Conservation (phyloP, 1,284 basidiomycete genomes). For the Apiotrichum akiyoshidainum region DNA sequence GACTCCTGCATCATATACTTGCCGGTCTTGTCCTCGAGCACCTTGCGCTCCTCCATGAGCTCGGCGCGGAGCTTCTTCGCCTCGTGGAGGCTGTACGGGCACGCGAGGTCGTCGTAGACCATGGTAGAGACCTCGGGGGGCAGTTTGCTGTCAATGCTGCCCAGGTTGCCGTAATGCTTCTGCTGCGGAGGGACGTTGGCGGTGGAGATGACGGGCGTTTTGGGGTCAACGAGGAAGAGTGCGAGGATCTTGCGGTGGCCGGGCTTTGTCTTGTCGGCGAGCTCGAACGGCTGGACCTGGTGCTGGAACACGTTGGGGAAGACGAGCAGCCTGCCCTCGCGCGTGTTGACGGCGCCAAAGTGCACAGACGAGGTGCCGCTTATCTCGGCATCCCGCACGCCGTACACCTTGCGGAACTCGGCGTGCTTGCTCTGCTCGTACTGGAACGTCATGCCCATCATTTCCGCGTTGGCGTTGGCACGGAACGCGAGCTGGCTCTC, state of each 20-base stretch:
- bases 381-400: not conserved
- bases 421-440: constrained; percentile 13
- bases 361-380: not conserved
- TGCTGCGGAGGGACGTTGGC: constrained; percentile 14
- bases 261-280: constrained; percentile 4
- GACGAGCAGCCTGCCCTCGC: constrained; percentile 4
- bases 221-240: constrained; percentile 19
- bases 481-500: constrained; percentile 1
- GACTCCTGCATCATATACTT: not conserved
- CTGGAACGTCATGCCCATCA: not conserved
- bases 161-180: constrained; percentile 6
- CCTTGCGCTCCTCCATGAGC: constrained; percentile 20
- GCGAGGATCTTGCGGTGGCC: constrained; percentile 22
- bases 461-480: not conserved
- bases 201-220: constrained; percentile 6
- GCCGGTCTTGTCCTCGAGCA: not conserved
- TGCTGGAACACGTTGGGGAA: constrained; percentile 8
- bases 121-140: constrained; percentile 14
- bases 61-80: constrained; percentile 17
- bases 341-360: constrained; percentile 4
- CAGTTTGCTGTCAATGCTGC: not conserved
- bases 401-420: constrained; percentile 6
- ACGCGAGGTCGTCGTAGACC: constrained; percentile 13
- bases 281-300: not conserved
- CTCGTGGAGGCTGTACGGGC: constrained; percentile 13